These are phyloP conservation scores for Ogataea neopini DNA, from an alignment of 805 yeast genomes.

Conservation along the genomic window DNA sequence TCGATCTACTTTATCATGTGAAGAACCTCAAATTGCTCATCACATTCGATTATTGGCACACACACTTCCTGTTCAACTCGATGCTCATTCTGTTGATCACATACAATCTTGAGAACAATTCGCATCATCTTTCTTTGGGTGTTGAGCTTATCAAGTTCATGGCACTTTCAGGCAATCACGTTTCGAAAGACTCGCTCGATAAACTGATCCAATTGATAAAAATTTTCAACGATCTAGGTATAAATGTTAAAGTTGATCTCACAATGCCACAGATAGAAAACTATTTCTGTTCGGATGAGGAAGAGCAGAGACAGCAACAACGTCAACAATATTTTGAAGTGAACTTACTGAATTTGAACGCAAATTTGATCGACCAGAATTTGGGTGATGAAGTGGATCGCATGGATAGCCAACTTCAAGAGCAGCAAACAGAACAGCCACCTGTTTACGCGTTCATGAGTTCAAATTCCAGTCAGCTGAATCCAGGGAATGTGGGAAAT, in stretches of 20 bases:
- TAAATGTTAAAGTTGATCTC: conserved; percentile 18
- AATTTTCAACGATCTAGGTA: conserved; percentile 24
- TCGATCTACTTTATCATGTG: conserved; percentile 32
- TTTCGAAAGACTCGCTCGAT: conserved; percentile 28
- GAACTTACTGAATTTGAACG: conserved; percentile 17
- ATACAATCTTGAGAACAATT: conserved; percentile 15
- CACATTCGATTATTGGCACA: conserved; percentile 43
- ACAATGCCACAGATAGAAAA: conserved; percentile 16
- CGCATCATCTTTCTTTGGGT: conserved; percentile 19
- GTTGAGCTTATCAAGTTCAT: conserved; percentile 30
- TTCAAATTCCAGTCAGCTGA: no score
- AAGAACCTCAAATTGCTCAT: conserved; percentile 33
- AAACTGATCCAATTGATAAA: conserved; percentile 26
- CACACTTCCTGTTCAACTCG: conserved; percentile 39
- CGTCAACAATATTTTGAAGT: conserved; percentile 14
- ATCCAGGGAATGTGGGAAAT: conserved; percentile 2
- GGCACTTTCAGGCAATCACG: conserved; percentile 32
- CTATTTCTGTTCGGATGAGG: conserved; percentile 8
- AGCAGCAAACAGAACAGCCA: conserved; percentile 21
- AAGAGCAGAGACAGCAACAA: conserved; percentile 7
- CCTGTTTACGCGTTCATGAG: conserved; percentile 15
- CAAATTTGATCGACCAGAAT: conserved; percentile 18
- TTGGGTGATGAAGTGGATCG: conserved; percentile 20
- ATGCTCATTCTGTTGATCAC: conserved; percentile 33
- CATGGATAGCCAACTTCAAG: conserved; percentile 20